These are phyloP conservation scores for Sporothrix euskadiensis DNA, from an alignment of 2,329 filamentous ascomycete species.

Conservation along the genomic window DNA sequence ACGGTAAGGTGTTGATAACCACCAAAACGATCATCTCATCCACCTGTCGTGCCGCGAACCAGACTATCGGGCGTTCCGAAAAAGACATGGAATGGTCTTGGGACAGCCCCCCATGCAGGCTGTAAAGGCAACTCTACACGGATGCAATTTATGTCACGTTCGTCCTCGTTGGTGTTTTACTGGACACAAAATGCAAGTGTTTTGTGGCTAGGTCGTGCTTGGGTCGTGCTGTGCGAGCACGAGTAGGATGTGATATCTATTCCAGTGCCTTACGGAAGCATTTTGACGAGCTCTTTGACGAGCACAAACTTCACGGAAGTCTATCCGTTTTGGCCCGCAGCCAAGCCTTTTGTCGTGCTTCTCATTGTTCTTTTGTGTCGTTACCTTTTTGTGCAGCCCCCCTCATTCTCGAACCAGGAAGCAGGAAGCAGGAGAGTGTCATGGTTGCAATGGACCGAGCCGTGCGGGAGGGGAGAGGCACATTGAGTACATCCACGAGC, in stretches of 20 bases:
- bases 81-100: background rate
- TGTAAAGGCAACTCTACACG: background rate
- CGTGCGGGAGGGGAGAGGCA: background rate
- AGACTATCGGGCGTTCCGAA: background rate
- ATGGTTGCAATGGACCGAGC: conserved; percentile 10
- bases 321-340: background rate
- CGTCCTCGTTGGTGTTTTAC: background rate
- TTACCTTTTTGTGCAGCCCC: background rate
- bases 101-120: background rate
- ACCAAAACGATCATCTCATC: background rate
- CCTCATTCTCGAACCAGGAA: background rate
- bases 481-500: background rate
- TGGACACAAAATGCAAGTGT: background rate
- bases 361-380: background rate
- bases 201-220: background rate
- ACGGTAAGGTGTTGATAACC: background rate
- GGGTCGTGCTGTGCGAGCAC: no score
- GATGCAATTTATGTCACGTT: background rate
- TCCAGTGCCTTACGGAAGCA: background rate
- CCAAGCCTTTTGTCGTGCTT: background rate
- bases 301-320: background rate
- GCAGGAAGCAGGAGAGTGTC: background rate
- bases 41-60: background rate
- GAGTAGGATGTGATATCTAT: background rate
- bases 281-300: background rate